A percentile compares a stretch with the other conserved stretches of the same genome.
phyloP scores from a whole-genome alignment of 2,329 filamentous ascomycete genomes.

The Diaporthe helianthi region DNA sequence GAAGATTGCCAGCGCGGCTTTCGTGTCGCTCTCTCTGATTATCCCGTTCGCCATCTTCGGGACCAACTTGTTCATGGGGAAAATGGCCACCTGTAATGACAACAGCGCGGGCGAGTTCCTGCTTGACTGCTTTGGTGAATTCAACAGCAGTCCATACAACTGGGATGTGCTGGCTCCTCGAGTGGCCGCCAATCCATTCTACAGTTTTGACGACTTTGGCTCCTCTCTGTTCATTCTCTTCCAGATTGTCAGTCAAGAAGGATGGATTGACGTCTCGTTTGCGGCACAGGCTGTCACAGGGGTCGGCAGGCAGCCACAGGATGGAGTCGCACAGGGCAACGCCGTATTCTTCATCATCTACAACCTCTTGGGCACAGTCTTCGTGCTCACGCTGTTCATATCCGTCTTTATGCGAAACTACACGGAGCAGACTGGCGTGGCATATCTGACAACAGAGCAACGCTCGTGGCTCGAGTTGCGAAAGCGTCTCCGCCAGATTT shows the following conservation, averaged over 20 bases:
- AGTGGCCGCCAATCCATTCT: conserved; percentile 81
- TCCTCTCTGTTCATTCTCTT: conserved; percentile 94
- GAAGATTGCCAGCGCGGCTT: conserved; percentile 91
- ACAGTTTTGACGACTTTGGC: conserved; percentile 95
- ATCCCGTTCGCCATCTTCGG: conserved; percentile 98
- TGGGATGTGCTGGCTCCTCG: conserved; percentile 88
- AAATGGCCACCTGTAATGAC: conserved; percentile 84
- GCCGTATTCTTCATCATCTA: conserved; percentile 95
- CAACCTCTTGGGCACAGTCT: conserved; percentile 95
- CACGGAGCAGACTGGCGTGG: conserved; percentile 96
- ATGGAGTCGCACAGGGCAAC: conserved; percentile 78
- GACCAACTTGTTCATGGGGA: conserved; percentile 87
- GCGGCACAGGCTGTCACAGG: conserved; percentile 83
- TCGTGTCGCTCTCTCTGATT: conserved; percentile 91
- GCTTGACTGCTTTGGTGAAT: conserved; percentile 85
- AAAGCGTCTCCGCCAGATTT: conserved; percentile 90
- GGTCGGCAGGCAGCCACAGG: conserved; percentile 73
- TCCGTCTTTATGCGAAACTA: conserved; percentile 99
- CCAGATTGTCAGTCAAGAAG: conserved; percentile 98
- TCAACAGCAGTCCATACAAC: conserved; percentile 74
- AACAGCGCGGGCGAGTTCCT: conserved; percentile 64
- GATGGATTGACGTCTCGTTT: conserved; percentile 95
- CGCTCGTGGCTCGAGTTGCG: conserved; percentile 95
- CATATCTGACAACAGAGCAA: conserved; percentile 93
- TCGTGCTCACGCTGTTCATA: conserved; percentile 95